Evolutionary conservation across 805 yeast species (phyloP), one percentile per base, ranked within the genome.

Genomic region (Cyberlindnera petersonii): DNA sequence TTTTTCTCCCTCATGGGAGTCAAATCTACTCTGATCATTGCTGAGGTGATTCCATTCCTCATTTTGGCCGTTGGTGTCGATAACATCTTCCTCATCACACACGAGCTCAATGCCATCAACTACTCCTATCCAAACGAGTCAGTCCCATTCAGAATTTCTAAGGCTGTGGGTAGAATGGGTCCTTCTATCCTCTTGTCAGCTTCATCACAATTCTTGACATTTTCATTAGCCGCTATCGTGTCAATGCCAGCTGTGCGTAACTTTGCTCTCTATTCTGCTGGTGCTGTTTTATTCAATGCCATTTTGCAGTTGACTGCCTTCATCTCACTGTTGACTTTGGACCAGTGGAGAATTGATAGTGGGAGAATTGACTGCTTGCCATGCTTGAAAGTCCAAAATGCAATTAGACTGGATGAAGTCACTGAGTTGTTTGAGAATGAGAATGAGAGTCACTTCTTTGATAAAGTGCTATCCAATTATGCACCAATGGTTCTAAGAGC

Each of bases 51-150:
- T 24, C 98, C 98, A 9, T 91, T 91, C 56, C 66, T 91, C 52
- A 84, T 91, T 11, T 68, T 91, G 42, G 98, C 98, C 0, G 81
- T 91, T 40, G 98, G 98, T n/a, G 87, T 91, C 20, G 98, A 91
- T 63, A 91, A 91, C 58, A 85, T 91, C 19, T 93, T 89, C 55
- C 65, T 91, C 48, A 76, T 91, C 16, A 82, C 87, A 1, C 89
- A 89, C 56, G 95, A 88, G 53, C 66, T 86, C 33, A 75, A 79
- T 30, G 63, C 69, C 15, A 72, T 79, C 21, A 74, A 74, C 33
- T 70, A 63, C 10, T 48, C 70, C 3, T 58, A 64, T 32, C 74
- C 77, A 1, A 65, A 63, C 34, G 71, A 75, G 35, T 52, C 74
- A 0, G 60, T 82, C 1, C 77, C 79, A 28, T 70, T 74, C 33